A percentile compares a stretch with the other conserved stretches of the same genome.
These are phyloP conservation scores for Phytomonas francai DNA, from an alignment of 208 protist species.

Conservation along the genomic window DNA sequence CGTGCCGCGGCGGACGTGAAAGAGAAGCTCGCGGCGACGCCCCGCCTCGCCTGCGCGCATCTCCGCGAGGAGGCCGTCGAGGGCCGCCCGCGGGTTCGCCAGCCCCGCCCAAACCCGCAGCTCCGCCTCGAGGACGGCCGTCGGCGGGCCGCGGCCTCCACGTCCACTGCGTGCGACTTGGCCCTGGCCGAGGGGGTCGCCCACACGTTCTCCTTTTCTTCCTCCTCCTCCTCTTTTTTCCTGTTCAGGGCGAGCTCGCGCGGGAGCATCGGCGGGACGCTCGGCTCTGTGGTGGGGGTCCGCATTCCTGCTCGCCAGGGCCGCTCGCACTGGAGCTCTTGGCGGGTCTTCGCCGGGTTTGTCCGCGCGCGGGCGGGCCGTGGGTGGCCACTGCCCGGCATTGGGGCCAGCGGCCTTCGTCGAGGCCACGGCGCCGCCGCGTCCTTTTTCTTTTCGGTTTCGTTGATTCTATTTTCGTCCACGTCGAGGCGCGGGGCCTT, in stretches of 20 bases:
- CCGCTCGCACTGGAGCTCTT: too few relatives aligned
- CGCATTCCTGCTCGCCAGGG: too few relatives aligned
- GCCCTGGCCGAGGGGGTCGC: background rate
- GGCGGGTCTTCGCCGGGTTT: too few relatives aligned
- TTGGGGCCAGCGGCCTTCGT: too few relatives aligned
- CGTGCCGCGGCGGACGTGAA: constrained; percentile 47
- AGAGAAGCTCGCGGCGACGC: constrained; percentile 21
- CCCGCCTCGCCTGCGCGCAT: constrained; percentile 28
- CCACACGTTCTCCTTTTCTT: background rate
- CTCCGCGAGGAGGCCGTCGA: constrained; percentile 17
- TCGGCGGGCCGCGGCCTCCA: constrained; percentile 11
- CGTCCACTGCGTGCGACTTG: constrained; percentile 1
- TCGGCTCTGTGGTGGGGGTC: background rate
- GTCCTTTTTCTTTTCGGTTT: too few relatives aligned
- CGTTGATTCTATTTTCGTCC: too few relatives aligned
- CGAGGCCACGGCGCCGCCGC: too few relatives aligned
- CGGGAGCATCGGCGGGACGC: background rate
- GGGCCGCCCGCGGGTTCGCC: constrained; percentile 20
- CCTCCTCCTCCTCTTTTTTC: constrained; percentile 1
- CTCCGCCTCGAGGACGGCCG: constrained; percentile 20
- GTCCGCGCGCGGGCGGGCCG: too few relatives aligned
- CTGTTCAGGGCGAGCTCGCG: background rate
- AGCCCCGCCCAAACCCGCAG: constrained; percentile 22
- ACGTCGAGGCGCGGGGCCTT: too few relatives aligned
- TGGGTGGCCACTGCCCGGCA: too few relatives aligned